Conservation (phyloP, 2,329 filamentous ascomycete genomes). For the Aspergillus neotritici region DNA sequence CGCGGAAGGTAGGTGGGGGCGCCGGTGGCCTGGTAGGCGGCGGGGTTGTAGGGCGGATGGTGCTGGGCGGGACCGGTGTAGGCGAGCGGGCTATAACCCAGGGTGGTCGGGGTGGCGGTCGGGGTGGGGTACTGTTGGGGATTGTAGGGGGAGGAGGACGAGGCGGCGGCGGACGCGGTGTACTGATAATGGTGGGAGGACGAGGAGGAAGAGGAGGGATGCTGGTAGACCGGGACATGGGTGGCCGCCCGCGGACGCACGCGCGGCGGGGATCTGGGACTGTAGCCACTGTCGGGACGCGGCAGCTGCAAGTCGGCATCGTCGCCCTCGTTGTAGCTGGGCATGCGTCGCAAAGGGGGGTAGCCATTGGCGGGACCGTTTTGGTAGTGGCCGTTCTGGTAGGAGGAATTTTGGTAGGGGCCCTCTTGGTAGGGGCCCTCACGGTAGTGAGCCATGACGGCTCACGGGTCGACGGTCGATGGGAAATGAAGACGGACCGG, state of each 20-base stretch:
- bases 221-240: too few relatives aligned
- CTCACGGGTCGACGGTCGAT: too few relatives aligned
- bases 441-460: constrained; percentile 52
- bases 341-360: constrained; percentile 49
- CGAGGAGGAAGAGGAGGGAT: constrained; percentile 33
- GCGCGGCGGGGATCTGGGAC: constrained; percentile 3
- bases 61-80: constrained; percentile 38
- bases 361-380: constrained; percentile 38
- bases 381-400: constrained; percentile 36
- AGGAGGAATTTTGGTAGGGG: constrained; percentile 23
- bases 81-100: constrained; percentile 66
- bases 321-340: constrained; percentile 73
- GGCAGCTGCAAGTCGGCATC: constrained; percentile 43
- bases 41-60: constrained; percentile 48
- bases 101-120: constrained; percentile 39
- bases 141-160: constrained; percentile 52
- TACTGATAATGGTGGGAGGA: constrained; percentile 47
- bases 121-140: constrained; percentile 55
- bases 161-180: constrained; percentile 19
- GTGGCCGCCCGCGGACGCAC: too few relatives aligned
- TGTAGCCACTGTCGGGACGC: constrained; percentile 11
- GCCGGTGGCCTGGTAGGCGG: constrained; percentile 42
- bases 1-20: constrained; percentile 24
- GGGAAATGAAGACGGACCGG: too few relatives aligned
- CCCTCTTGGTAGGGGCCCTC: constrained; percentile 40